Conservation (phyloP, 208 protist genomes). For the Leishmania lainsoni region DNA sequence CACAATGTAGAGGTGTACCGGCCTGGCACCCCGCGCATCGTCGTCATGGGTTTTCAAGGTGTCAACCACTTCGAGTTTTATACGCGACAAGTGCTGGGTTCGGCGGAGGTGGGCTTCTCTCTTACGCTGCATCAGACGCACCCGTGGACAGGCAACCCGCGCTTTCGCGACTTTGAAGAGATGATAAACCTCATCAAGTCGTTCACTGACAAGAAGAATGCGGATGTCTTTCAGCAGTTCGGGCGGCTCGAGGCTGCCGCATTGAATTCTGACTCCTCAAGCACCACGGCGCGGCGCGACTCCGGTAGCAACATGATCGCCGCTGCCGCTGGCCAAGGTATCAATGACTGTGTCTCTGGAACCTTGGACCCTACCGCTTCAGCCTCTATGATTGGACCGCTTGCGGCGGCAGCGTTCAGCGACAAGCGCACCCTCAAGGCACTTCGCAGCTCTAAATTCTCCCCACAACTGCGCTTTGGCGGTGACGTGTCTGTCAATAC, state of each 20-base stretch:
- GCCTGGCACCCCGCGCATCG: slow-evolving; percentile 46
- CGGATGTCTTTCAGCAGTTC: slow-evolving; percentile 77
- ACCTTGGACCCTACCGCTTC: background rate
- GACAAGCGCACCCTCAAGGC: slow-evolving; percentile 60
- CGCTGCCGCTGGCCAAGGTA: background rate
- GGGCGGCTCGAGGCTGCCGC: slow-evolving; percentile 35
- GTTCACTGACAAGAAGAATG: slow-evolving; percentile 79
- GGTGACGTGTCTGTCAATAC: slow-evolving; percentile 88
- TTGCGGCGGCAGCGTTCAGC: background rate
- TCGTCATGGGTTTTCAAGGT: slow-evolving; percentile 81
- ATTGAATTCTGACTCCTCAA: slow-evolving; percentile 16
- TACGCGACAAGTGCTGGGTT: slow-evolving; percentile 70
- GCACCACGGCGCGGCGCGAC: slow-evolving; percentile 5
- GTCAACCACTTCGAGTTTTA: slow-evolving; percentile 85
- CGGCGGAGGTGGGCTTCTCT: slow-evolving; percentile 60
- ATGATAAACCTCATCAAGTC: slow-evolving; percentile 75
- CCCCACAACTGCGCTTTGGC: slow-evolving; percentile 87
- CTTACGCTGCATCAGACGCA: slow-evolving; percentile 77
- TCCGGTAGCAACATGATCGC: slow-evolving; percentile 1
- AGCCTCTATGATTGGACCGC: background rate
- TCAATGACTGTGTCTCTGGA: no score
- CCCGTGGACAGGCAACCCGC: slow-evolving; percentile 90
- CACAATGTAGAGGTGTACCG: slow-evolving; percentile 80
- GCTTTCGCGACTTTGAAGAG: slow-evolving; percentile 87
- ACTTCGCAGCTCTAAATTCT: slow-evolving; percentile 68